Base-by-base conservation (phyloP, 352 stramenopile species). In the Phytopythium oedochilum region DNA sequence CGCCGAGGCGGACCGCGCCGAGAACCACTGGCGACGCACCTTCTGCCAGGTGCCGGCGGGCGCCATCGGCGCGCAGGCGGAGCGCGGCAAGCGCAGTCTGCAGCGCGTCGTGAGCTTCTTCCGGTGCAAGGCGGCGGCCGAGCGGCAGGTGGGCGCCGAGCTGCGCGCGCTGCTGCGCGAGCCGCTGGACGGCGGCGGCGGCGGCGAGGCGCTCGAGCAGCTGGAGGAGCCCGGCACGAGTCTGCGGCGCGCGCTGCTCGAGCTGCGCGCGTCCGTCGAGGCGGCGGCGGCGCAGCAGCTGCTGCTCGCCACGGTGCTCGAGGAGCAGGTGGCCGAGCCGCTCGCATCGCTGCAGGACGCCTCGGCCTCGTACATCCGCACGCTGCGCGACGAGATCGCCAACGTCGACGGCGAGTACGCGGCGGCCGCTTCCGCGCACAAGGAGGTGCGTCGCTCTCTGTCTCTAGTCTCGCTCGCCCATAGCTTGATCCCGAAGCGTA, bases 1-100 rank as follows among this genome's bases (percentile, higher is more conserved):
- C 53, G 56, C 62, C 40, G 71, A 68, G 47, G 70, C 84, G 22
- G 75, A 87, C 61, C 73, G 72, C 47, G 66, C 68, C 28, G 84
- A 94, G 73, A 92, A 94, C 71, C 75, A 92, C 51, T 92, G 79
- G 73, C 80, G 84, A 18, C 82, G 84, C 47, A 94, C 84, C 54
- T 94, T 94, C 70, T 94, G 84, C 59, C 84, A 94, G 66, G 78
- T 94, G 55, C 82, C 84, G 31, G 88, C 92, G 47, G 58, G 57
- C 28, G 62, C 79, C 53, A 94, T 94, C 66, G 88, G 92, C 57
- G 75, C 82, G 54, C 81, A 92, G 58, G 79, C 84, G 15, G 82
- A 91, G 55, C 78, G 76, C 46, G 82, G 84, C 61, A 89, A 90
- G 65, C 74, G 69, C 58, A 88, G 76, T 65, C 70, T 94, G 45